Conservation (phyloP, 108 stramenopile genomes). For the Pseudonitzschia delicatissima region DNA sequence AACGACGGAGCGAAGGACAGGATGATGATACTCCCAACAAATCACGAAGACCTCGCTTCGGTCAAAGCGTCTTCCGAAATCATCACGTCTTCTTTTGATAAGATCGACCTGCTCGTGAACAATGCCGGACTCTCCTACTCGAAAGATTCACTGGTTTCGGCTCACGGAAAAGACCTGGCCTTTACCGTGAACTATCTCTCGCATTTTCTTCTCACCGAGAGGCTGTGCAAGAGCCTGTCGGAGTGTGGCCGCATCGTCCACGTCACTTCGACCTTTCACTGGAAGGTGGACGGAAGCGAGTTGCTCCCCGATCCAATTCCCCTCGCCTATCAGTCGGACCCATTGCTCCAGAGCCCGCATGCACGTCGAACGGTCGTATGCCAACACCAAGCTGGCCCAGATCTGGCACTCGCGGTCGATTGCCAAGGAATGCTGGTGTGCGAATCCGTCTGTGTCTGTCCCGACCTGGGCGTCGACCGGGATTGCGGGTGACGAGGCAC, state of each 20-base stretch:
- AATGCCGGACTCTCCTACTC: conserved; percentile 49
- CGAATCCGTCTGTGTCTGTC: conserved; percentile 5
- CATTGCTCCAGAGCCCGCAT: background rate
- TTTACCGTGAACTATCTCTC: conserved; percentile 62
- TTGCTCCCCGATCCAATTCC: conserved; percentile 3
- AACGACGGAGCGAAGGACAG: conserved; percentile 31
- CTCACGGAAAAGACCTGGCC: conserved; percentile 31
- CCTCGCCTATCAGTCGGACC: conserved; percentile 1
- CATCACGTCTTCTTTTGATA: conserved; percentile 10
- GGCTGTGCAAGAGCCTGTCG: conserved; percentile 22
- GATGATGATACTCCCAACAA: background rate
- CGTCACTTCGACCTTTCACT: conserved; percentile 44
- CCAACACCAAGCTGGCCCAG: conserved; percentile 61
- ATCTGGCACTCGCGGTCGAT: conserved; percentile 36
- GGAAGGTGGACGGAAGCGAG: conserved; percentile 37
- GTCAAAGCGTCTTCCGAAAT: background rate
- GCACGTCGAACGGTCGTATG: conserved; percentile 33
- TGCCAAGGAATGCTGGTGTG: background rate
- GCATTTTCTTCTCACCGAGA: conserved; percentile 64
- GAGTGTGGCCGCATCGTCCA: conserved; percentile 39
- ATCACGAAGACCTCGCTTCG: conserved; percentile 5
- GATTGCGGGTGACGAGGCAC: conserved; percentile 12
- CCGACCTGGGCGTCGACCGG: conserved; percentile 31
- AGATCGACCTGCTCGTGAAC: conserved; percentile 49
- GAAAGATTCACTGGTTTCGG: background rate